Evolutionary conservation across 225 moss, liverwort and hornwort genomes (phyloP).

Genomic region (Sphagnum tenellum): DNA sequence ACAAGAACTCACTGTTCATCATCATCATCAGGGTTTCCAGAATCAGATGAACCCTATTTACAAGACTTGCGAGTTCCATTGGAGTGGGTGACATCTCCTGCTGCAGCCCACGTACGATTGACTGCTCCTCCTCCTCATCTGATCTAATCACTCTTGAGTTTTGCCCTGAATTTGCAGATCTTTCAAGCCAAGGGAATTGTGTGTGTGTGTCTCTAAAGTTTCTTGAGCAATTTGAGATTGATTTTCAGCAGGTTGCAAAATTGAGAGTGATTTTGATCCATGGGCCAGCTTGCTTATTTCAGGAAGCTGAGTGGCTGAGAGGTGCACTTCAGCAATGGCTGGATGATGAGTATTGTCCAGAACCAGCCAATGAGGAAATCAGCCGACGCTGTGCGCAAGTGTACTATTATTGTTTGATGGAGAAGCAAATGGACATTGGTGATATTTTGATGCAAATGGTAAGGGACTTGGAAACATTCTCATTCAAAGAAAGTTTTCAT

Average conservation of each 20-base stretch:
- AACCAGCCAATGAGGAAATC: slow-evolving; percentile 91
- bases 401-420: slow-evolving; percentile 79
- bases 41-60: slow-evolving; percentile 48
- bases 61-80: slow-evolving; percentile 72
- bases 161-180: too few species aligned
- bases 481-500: slow-evolving; percentile 93
- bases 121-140: too few species aligned
- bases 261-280: too few species aligned
- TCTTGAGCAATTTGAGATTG: too few species aligned
- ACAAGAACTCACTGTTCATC: not conserved
- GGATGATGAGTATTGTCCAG: slow-evolving; percentile 92
- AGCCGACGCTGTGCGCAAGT: slow-evolving; percentile 76
- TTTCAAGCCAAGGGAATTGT: too few species aligned
- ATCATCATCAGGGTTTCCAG: slow-evolving; percentile 15
- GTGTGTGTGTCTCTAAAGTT: too few species aligned
- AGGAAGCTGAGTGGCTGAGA: slow-evolving; percentile 97
- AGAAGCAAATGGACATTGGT: slow-evolving; percentile 86
- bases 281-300: not conserved
- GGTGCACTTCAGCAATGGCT: slow-evolving; percentile 84
- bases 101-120: slow-evolving; percentile 41
- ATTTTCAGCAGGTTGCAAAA: too few species aligned
- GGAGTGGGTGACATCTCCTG: slow-evolving; percentile 51
- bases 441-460: slow-evolving; percentile 99
- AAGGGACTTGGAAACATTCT: slow-evolving; percentile 82
- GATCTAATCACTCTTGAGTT: too few species aligned